Percentiles rank a stretch among this genome's conserved stretches.
phyloP scores from a whole-genome alignment of 2,329 filamentous ascomycete genomes.

The Byssochlamys sp. region DNA sequence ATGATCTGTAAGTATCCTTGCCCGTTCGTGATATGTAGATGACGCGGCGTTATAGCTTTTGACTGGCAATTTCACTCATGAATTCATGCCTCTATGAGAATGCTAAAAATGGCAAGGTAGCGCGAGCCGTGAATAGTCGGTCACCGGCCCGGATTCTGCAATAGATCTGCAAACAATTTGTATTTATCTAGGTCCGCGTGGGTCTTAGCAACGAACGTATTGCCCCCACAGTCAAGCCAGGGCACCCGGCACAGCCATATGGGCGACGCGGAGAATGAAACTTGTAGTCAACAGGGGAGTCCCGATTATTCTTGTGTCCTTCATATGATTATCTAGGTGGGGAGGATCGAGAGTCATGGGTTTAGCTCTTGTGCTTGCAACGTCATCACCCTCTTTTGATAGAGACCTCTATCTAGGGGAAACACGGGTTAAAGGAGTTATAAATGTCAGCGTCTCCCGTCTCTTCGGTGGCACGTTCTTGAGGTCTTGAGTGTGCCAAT shows the following conservation, averaged over 20 bases:
- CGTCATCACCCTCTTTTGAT: not conserved
- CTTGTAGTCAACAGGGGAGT: no score
- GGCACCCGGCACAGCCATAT: no score
- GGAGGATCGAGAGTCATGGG: no score
- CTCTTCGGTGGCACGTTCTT: not conserved
- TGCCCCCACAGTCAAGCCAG: no score
- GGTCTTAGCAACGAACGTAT: no score
- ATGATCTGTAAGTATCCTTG: not conserved
- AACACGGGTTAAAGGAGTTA: not conserved
- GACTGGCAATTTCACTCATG: no score
- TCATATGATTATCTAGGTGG: no score
- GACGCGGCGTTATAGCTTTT: not conserved
- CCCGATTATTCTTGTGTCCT: no score
- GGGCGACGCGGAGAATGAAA: no score
- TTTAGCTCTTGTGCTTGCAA: no score
- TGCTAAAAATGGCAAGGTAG: not conserved
- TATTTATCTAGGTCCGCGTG: not conserved
- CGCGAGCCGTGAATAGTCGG: not conserved
- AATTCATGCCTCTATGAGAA: not conserved
- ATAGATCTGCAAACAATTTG: not conserved
- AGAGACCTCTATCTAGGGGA: not conserved
- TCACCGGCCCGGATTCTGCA: not conserved
- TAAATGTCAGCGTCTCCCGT: not conserved
- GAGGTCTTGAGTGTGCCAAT: not conserved
- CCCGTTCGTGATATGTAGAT: not conserved